Conservation (phyloP, 371 early-diverging fungal species). For the Haplosporangium sp. region DNA sequence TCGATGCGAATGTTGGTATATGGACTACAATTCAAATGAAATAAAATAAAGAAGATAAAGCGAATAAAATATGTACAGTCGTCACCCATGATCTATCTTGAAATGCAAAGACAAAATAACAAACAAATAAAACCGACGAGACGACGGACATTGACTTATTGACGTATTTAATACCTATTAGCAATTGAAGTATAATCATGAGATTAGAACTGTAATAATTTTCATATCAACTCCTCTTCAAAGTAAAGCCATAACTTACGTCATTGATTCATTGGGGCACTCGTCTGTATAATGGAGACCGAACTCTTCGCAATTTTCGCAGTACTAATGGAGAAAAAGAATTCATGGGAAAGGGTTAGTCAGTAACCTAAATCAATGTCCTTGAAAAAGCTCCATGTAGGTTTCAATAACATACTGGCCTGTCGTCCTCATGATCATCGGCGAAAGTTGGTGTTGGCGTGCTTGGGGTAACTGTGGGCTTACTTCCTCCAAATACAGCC, state of each 20-base stretch:
- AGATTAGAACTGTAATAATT: not conserved
- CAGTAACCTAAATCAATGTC: no score
- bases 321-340: conserved; percentile 59
- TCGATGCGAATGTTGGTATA: no score
- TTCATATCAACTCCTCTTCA: no score
- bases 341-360: not conserved
- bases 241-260: conserved; percentile 22
- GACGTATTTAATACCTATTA: not conserved
- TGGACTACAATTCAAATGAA: no score
- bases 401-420: no score
- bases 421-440: not conserved
- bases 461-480: conserved; percentile 3
- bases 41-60: not conserved
- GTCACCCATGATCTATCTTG: not conserved
- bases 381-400: no score
- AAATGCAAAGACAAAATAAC: not conserved
- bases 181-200: not conserved
- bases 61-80: conserved; percentile 1
- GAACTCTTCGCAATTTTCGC: conserved; percentile 80
- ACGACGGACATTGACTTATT: not conserved
- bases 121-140: not conserved
- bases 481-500: conserved; percentile 54
- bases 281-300: conserved; percentile 72
- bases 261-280: conserved; percentile 71
- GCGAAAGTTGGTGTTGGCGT: not conserved